Conservation (phyloP, 2,329 filamentous ascomycete species). For the Ophiostoma tasmaniense region DNA sequence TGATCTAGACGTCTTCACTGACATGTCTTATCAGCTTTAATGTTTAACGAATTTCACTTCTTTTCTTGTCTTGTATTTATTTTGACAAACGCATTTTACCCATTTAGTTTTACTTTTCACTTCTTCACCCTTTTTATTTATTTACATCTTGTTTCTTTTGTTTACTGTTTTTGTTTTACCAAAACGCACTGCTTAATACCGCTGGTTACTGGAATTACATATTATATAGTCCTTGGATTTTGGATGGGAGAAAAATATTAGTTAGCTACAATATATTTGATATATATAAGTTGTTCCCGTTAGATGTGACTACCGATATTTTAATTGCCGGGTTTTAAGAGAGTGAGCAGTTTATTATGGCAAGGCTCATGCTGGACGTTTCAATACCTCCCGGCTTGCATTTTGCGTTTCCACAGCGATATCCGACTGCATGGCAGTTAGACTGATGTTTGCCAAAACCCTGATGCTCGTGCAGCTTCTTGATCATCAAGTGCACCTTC, state of each 20-base stretch:
- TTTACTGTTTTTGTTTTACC: not conserved
- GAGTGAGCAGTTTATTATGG: no score
- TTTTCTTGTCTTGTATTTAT: constrained; percentile 3
- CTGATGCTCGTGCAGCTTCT: not conserved
- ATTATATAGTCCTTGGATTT: not conserved
- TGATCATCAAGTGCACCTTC: not conserved
- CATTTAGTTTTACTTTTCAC: not conserved
- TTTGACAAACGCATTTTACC: not conserved
- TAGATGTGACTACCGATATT: no score
- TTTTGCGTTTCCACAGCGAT: no score
- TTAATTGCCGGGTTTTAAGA: no score
- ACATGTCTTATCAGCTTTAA: not conserved
- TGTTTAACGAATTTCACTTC: not conserved
- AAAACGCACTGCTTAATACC: not conserved
- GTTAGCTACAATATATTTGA: not conserved
- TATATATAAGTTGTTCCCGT: not conserved
- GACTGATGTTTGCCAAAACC: not conserved
- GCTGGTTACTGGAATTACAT: not conserved
- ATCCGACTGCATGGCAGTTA: not conserved
- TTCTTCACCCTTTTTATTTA: not conserved
- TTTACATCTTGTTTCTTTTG: not conserved
- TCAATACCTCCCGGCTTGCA: no score
- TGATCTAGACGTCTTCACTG: constrained; percentile 38
- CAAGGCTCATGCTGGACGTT: no score
- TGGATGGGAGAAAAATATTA: not conserved